Base-by-base conservation (phyloP, 208 protist species). In the Wallacemonas rigidus region DNA sequence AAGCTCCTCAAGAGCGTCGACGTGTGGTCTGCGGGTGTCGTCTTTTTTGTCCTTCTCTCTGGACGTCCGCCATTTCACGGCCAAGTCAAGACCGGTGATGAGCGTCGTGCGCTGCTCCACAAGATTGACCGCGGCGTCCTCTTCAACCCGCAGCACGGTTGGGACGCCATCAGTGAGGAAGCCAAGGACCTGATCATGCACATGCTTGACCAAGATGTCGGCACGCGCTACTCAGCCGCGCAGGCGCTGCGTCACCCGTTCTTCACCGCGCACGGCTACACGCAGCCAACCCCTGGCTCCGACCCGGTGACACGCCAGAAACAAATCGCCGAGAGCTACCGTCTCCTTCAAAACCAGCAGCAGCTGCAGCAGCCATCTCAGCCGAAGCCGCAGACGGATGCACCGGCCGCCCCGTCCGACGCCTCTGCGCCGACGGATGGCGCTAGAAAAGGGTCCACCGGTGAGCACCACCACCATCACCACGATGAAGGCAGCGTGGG, bases 1-100 rank as follows among this genome's bases (percentile, higher is more conserved):
- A 78, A 86, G 35, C 80, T 91, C 11, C 84, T 93, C 43, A 96
- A 96, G 82, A 91, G 84, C 72, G 85, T 97, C 26, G 92, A 97
- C 67, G 84, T 97, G 75, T 97, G 92, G 91, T 93, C 87, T 4
- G 82, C 82, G 11, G 92, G 92, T 17, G 84, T 97, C 8, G 90
- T 97, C 44, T 79, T 97, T 44, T 97, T 90, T 75, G 83, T 97
- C 2, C 83, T 97, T 38, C 81, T 96, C 48, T 84, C 76, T 56
- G 92, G 92, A 8, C 80, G 87, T 26, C 92, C 92, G 26, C 92
- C 92, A 38, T 97, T 97, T 71, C 83, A 89, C 55, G 90, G 90
- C 1, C 88, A 93, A 75, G 89, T 97, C 45, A 86, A 87, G 77
- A 93, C 88, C 54, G 82, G 79, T 45, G 79, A 91, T 62, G 89